phyloP scores from a whole-genome alignment of 257 asterid species.

The Agastache rugosa region DNA sequence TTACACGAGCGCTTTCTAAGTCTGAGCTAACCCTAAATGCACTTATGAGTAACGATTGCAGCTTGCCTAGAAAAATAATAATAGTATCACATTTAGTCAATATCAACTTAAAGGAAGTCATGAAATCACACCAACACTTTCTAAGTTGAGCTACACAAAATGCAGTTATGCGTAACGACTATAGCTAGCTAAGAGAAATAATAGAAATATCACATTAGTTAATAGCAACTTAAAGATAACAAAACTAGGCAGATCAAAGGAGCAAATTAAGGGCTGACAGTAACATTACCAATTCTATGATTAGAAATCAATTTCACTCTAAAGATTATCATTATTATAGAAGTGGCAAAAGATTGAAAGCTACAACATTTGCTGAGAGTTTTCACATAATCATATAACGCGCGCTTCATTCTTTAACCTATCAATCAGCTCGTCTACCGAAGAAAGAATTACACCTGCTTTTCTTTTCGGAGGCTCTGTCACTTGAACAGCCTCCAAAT shows the following conservation, averaged over 20 bases:
- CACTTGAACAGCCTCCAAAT: conserved; percentile 76
- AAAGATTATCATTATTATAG: neutral
- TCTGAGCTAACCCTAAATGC: neutral
- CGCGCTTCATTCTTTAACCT: conserved; percentile 84
- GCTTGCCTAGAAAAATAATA: neutral
- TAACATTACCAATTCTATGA: no score
- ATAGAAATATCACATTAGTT: no score
- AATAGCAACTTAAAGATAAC: neutral
- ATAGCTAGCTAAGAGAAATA: no score
- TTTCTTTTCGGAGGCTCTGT: conserved; percentile 92
- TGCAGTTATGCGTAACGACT: no score
- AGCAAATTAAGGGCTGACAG: no score
- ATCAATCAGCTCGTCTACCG: conserved; percentile 91
- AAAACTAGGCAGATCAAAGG: neutral
- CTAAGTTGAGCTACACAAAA: neutral
- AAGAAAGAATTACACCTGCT: conserved; percentile 79
- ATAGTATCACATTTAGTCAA: no score
- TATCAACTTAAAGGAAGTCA: neutral
- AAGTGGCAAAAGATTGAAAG: neutral
- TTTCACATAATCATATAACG: conserved; percentile 49
- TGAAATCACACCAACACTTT: neutral
- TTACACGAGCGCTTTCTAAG: neutral
- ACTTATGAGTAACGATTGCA: neutral
- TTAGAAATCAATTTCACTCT: no score
- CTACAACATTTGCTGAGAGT: neutral